These are phyloP conservation scores for Amauroascus niger DNA, from an alignment of 2,329 filamentous ascomycete species.

Conservation along the genomic window DNA sequence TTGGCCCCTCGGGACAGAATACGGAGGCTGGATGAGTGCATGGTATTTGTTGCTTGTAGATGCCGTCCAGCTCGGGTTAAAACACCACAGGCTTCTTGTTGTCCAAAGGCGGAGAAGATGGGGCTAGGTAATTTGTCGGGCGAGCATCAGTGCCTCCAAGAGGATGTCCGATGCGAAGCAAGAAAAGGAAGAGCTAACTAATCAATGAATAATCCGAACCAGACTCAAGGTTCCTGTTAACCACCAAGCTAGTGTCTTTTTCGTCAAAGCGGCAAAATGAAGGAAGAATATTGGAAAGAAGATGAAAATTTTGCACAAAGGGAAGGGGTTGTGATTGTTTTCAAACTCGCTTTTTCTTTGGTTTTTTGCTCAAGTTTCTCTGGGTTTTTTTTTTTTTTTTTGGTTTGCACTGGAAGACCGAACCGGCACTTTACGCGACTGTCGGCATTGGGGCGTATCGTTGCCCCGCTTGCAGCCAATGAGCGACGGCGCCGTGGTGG, in stretches of 20 bases:
- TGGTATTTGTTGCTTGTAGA: too few relatives aligned
- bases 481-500: neutral
- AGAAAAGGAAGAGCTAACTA: neutral
- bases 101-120: neutral
- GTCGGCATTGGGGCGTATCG: neutral
- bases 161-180: slow-evolving; percentile 3
- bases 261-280: neutral
- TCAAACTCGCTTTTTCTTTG: neutral
- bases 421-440: neutral
- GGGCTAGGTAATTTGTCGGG: slow-evolving; percentile 6
- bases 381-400: neutral
- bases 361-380: too few relatives aligned
- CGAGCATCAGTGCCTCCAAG: neutral
- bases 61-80: neutral
- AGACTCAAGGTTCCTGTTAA: too few relatives aligned
- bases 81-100: neutral
- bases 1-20: too few relatives aligned
- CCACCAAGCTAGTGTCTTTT: too few relatives aligned
- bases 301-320: too few relatives aligned
- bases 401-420: neutral
- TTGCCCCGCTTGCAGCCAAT: neutral
- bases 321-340: slow-evolving; percentile 1
- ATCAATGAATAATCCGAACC: too few relatives aligned
- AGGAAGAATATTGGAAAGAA: too few relatives aligned
- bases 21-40: too few relatives aligned